Conservation (phyloP, 768 basidiomycete species). For the Lactifluus volemus region DNA sequence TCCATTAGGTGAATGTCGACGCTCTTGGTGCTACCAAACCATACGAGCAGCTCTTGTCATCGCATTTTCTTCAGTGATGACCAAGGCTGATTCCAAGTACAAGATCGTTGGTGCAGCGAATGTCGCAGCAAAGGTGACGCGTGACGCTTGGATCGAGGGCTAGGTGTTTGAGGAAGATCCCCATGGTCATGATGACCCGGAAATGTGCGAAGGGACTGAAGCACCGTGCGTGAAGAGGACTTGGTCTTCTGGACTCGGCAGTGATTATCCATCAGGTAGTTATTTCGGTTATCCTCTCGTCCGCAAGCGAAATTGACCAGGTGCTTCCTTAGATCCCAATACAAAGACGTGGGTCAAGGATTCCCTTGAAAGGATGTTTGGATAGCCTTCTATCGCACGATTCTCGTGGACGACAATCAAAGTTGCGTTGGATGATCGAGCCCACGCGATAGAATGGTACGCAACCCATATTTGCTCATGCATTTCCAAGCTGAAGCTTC, state of each 20-base stretch:
- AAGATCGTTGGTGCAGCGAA: slow-evolving; percentile 97
- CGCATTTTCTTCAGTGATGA: slow-evolving; percentile 69
- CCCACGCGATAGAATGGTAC: slow-evolving; percentile 75
- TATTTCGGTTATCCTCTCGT: background rate
- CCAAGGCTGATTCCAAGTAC: slow-evolving; percentile 92
- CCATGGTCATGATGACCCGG: slow-evolving; percentile 5
- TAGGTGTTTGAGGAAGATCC: slow-evolving; percentile 68
- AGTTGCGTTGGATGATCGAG: slow-evolving; percentile 71
- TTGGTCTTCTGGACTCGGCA: slow-evolving; percentile 46
- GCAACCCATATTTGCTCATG: background rate
- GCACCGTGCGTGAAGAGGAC: slow-evolving; percentile 9
- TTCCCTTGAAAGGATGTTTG: slow-evolving; percentile 80
- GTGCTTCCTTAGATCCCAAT: slow-evolving; percentile 60
- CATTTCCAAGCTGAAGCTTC: background rate
- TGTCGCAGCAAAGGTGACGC: slow-evolving; percentile 93
- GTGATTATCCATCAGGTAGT: slow-evolving; percentile 82
- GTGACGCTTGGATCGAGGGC: slow-evolving; percentile 80
- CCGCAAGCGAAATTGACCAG: background rate
- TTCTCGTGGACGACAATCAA: slow-evolving; percentile 97
- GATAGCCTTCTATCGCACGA: slow-evolving; percentile 80
- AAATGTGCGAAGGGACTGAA: background rate
- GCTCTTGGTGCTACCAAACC: slow-evolving; percentile 82
- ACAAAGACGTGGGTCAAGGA: slow-evolving; percentile 80
- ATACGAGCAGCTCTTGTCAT: slow-evolving; percentile 78
- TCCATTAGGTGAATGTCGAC: slow-evolving; percentile 84